Evolutionary conservation across 257 asterid species (phyloP).

Genomic region (Gentiana straminea): DNA sequence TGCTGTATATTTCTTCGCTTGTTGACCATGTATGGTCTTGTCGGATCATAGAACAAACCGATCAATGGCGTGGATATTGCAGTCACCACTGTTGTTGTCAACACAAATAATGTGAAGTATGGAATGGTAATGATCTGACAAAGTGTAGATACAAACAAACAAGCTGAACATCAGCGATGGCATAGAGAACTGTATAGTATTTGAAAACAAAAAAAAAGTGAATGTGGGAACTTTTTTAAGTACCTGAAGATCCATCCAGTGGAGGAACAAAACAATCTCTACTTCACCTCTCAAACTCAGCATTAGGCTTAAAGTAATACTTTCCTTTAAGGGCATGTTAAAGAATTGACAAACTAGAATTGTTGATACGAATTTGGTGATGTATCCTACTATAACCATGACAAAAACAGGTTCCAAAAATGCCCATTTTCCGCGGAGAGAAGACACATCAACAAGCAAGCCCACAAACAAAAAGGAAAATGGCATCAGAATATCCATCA

Average conservation of each 20-base stretch:
- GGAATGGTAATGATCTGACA: slow-evolving; percentile 50
- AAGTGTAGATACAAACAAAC: not conserved
- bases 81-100: slow-evolving; percentile 28
- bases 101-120: slow-evolving; percentile 42
- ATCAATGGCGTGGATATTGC: slow-evolving; percentile 46
- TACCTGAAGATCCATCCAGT: slow-evolving; percentile 64
- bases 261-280: slow-evolving; percentile 54
- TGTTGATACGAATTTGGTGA: slow-evolving; percentile 30
- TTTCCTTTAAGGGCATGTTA: slow-evolving; percentile 42
- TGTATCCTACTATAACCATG: slow-evolving; percentile 27
- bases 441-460: slow-evolving; percentile 28
- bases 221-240: no score
- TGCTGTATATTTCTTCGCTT: slow-evolving; percentile 64
- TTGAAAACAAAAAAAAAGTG: not conserved
- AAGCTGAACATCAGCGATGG: no score
- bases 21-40: slow-evolving; percentile 68
- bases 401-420: slow-evolving; percentile 31
- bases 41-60: slow-evolving; percentile 56
- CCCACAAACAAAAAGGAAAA: slow-evolving; percentile 51
- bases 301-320: slow-evolving; percentile 54
- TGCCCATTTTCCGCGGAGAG: slow-evolving; percentile 35
- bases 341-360: slow-evolving; percentile 27
- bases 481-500: slow-evolving; percentile 54
- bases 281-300: slow-evolving; percentile 71
- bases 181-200: not conserved